Conservation (phyloP, 352 stramenopile genomes). For the Pythium phragmiticola region DNA sequence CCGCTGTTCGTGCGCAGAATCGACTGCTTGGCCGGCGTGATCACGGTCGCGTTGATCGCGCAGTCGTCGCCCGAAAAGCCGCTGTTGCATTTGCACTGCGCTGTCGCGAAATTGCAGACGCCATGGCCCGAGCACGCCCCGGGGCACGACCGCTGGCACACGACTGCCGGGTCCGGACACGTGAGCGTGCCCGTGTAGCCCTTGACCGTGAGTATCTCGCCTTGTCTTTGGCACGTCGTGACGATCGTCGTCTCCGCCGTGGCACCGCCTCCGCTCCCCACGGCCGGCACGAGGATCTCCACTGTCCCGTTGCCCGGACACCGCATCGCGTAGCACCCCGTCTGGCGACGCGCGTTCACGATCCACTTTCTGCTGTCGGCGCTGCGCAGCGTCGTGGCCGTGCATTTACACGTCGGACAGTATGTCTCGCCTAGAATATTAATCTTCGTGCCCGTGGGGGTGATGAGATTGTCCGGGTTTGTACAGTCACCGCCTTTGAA, state of each 20-base stretch:
- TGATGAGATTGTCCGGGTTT: conserved; percentile 51
- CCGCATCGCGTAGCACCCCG: conserved; percentile 75
- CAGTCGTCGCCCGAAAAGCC: conserved; percentile 33
- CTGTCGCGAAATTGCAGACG: conserved; percentile 28
- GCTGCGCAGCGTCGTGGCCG: conserved; percentile 60
- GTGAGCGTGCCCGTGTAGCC: conserved; percentile 56
- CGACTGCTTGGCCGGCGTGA: conserved; percentile 2
- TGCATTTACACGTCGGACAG: conserved; percentile 71
- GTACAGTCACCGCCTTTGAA: conserved; percentile 68
- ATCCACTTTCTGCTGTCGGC: conserved; percentile 55
- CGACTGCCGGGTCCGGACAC: conserved; percentile 61
- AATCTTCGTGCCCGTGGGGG: conserved; percentile 42
- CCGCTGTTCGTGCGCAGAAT: background rate
- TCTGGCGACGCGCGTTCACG: conserved; percentile 56
- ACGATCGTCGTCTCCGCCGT: conserved; percentile 21
- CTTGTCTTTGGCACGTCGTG: conserved; percentile 47
- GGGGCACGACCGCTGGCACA: conserved; percentile 45
- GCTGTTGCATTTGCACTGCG: conserved; percentile 28
- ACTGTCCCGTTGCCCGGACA: conserved; percentile 43
- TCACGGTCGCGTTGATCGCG: conserved; percentile 22
- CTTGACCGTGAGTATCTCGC: conserved; percentile 33
- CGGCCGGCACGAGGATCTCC: conserved; percentile 40
- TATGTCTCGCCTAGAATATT: conserved; percentile 83
- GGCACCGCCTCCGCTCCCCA: conserved; percentile 17
- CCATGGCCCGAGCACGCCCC: conserved; percentile 33